Conservation (phyloP, 2,329 filamentous ascomycete species). For the Trichophyton equinum region DNA sequence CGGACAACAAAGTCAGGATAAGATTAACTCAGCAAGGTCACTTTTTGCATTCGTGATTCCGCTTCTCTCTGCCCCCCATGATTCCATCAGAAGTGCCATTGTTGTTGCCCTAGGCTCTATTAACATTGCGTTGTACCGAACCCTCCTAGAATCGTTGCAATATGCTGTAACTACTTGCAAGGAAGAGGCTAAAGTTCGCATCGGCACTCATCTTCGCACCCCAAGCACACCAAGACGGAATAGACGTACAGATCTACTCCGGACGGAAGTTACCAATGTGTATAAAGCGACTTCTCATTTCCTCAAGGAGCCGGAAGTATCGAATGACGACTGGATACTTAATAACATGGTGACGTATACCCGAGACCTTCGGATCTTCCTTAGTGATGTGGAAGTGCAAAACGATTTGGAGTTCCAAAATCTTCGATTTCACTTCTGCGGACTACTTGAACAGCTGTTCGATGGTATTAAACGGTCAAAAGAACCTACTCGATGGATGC, state of each 20-base stretch:
- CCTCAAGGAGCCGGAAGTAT: constrained; percentile 62
- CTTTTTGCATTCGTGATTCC: constrained; percentile 89
- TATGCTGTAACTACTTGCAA: constrained; percentile 75
- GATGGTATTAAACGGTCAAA: constrained; percentile 77
- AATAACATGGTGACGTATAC: constrained; percentile 80
- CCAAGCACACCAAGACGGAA: constrained; percentile 72
- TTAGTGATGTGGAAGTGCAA: constrained; percentile 90
- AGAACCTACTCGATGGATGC: constrained; percentile 87
- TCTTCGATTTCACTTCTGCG: constrained; percentile 83
- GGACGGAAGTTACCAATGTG: constrained; percentile 91
- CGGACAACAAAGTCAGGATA: constrained; percentile 53
- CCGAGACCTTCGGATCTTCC: constrained; percentile 82
- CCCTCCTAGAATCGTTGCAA: constrained; percentile 77
- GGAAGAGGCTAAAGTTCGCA: constrained; percentile 71
- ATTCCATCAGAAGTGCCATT: constrained; percentile 75
- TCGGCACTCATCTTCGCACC: constrained; percentile 64
- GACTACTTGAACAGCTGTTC: constrained; percentile 82
- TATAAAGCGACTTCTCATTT: constrained; percentile 91
- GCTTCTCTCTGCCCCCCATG: constrained; percentile 65
- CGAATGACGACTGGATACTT: constrained; percentile 79
- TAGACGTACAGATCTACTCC: constrained; percentile 69
- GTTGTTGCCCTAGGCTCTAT: constrained; percentile 88
- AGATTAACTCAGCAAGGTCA: constrained; percentile 75
- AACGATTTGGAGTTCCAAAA: constrained; percentile 91
- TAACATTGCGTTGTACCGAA: constrained; percentile 85